phyloP scores from a whole-genome alignment of 495 filamentous ascomycete species.

The Talaromyces ruber region DNA sequence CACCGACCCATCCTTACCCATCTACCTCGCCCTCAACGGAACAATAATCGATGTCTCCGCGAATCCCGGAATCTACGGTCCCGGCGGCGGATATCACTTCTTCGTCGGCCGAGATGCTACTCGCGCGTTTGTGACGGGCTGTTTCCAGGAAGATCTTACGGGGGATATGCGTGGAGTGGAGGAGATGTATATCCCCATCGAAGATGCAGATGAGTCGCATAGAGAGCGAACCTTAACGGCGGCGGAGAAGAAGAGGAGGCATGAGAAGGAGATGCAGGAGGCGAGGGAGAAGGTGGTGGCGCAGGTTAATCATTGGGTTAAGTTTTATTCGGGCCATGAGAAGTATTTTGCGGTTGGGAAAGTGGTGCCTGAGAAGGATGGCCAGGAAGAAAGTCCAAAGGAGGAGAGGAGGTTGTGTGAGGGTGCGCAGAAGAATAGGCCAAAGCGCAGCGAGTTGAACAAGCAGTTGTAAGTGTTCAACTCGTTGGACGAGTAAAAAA shows the following conservation, averaged over 20 bases:
- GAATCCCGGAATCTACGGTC: constrained; percentile 71
- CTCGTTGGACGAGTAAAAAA: background rate
- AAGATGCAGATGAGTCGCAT: constrained; percentile 47
- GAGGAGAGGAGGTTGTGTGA: constrained; percentile 40
- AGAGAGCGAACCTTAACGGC: constrained; percentile 34
- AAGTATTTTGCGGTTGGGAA: constrained; percentile 69
- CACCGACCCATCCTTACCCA: constrained; percentile 60
- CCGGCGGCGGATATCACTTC: constrained; percentile 78
- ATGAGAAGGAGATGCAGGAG: constrained; percentile 39
- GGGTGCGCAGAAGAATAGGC: constrained; percentile 30
- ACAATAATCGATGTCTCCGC: constrained; percentile 87
- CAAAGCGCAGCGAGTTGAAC: constrained; percentile 8
- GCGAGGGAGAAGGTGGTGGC: constrained; percentile 34
- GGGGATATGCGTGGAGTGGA: constrained; percentile 79
- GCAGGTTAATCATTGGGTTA: constrained; percentile 37
- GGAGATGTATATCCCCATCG: constrained; percentile 76
- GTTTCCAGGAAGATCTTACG: constrained; percentile 79
- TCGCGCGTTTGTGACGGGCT: constrained; percentile 92
- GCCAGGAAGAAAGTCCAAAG: constrained; percentile 16
- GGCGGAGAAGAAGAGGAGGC: constrained; percentile 46
- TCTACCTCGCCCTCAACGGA: constrained; percentile 90
- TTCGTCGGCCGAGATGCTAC: constrained; percentile 84
- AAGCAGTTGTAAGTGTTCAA: background rate
- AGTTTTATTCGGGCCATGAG: constrained; percentile 68
- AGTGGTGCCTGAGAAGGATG: constrained; percentile 31